phyloP scores from a whole-genome alignment of 2,329 filamentous ascomycete species.

The Calycina marina region DNA sequence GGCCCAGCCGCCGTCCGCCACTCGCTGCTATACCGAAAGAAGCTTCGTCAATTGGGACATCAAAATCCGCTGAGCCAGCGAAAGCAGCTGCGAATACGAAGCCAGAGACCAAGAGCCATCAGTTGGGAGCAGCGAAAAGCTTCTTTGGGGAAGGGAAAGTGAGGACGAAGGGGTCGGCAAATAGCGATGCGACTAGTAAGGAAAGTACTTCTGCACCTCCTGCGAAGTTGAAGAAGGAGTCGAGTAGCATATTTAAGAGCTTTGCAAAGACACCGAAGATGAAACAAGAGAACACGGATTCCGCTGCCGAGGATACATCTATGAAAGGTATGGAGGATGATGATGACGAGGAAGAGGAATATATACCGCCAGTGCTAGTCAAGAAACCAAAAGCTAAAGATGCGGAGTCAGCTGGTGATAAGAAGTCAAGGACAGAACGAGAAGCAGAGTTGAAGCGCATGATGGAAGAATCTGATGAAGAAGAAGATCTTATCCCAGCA shows the following conservation, averaged over 20 bases:
- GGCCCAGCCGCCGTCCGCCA: conserved; percentile 22
- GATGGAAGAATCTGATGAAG: conserved; percentile 59
- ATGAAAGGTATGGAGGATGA: conserved; percentile 42
- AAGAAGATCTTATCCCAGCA: conserved; percentile 24
- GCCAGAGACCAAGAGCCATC: conserved; percentile 3
- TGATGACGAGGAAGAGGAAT: conserved; percentile 38
- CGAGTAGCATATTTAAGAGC: conserved; percentile 58
- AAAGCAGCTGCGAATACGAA: conserved; percentile 1
- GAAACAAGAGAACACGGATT: conserved; percentile 28
- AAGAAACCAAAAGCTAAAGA: not conserved
- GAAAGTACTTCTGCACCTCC: conserved; percentile 17
- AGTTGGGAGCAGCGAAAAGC: conserved; percentile 20
- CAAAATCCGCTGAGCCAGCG: conserved; percentile 10
- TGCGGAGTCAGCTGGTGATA: conserved; percentile 18
- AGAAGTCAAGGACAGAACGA: conserved; percentile 41
- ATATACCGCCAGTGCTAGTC: conserved; percentile 28
- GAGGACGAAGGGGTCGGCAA: conserved; percentile 11
- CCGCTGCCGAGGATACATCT: conserved; percentile 32
- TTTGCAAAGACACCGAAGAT: conserved; percentile 56
- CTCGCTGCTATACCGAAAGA: conserved; percentile 25
- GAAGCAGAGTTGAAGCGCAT: conserved; percentile 54
- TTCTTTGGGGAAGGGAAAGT: conserved; percentile 24
- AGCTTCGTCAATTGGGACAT: conserved; percentile 7
- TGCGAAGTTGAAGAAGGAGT: conserved; percentile 38
- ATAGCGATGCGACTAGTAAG: conserved; percentile 11